Conservation (phyloP, 495 filamentous ascomycete genomes). For the Usnea hakonensis region DNA sequence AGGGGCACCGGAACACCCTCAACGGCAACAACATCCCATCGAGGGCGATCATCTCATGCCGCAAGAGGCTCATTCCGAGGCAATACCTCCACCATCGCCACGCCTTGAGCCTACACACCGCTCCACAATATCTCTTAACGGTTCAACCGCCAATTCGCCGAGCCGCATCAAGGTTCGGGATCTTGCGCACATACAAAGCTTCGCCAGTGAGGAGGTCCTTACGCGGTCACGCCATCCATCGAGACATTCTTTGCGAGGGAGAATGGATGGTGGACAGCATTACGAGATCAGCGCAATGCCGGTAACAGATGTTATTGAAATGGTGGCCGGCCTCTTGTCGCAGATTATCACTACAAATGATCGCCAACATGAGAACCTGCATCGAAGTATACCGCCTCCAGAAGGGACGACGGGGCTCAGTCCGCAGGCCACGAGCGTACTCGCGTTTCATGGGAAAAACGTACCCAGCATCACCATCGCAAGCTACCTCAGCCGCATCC, state of each 20-base stretch:
- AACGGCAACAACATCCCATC: background rate
- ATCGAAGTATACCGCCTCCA: constrained; percentile 59
- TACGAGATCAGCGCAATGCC: constrained; percentile 99
- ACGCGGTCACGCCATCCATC: constrained; percentile 39
- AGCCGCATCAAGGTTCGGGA: constrained; percentile 74
- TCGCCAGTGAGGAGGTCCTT: constrained; percentile 67
- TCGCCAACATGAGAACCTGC: constrained; percentile 74
- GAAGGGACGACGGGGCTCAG: constrained; percentile 60
- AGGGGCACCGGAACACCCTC: constrained; percentile 1
- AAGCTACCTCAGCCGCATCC: constrained; percentile 92
- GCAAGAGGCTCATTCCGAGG: constrained; percentile 9
- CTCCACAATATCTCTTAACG: constrained; percentile 43
- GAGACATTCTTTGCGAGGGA: constrained; percentile 35
- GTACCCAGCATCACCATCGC: constrained; percentile 94
- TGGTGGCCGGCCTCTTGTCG: constrained; percentile 96
- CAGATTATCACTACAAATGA: constrained; percentile 99
- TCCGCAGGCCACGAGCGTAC: constrained; percentile 76
- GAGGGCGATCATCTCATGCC: constrained; percentile 8
- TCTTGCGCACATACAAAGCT: constrained; percentile 81
- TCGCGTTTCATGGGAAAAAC: constrained; percentile 99
- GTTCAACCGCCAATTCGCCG: constrained; percentile 56
- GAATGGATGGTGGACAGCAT: constrained; percentile 37
- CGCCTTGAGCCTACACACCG: constrained; percentile 45
- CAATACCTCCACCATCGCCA: constrained; percentile 44
- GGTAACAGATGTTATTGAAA: constrained; percentile 95